These are phyloP conservation scores for Collybiopsis luxurians DNA, from an alignment of 768 basidiomycete species.

Conservation along the genomic window DNA sequence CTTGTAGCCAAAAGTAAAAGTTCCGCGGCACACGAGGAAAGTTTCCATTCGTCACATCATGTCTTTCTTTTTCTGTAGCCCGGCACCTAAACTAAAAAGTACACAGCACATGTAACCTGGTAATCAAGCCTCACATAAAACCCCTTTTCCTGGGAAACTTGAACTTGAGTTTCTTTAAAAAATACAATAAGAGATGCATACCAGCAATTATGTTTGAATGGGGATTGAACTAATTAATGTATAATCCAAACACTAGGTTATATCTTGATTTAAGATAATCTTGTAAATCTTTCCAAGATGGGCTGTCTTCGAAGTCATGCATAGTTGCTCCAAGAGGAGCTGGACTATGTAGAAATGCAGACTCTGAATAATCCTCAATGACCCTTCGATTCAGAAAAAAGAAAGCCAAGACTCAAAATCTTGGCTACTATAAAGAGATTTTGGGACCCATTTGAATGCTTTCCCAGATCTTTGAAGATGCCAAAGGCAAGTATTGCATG, in stretches of 20 bases:
- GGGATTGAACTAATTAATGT: constrained; percentile 1
- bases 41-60: too few species aligned
- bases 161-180: neutral
- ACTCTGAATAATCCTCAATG: constrained; percentile 16
- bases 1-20: too few species aligned
- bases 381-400: constrained; percentile 22
- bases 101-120: too few species aligned
- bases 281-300: constrained; percentile 18
- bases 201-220: constrained; percentile 27
- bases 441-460: constrained; percentile 17
- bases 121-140: constrained; percentile 25
- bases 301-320: constrained; percentile 23
- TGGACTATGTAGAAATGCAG: constrained; percentile 16
- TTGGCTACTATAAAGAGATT: constrained; percentile 20
- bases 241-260: neutral
- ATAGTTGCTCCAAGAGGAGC: constrained; percentile 8
- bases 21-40: too few species aligned
- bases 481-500: constrained; percentile 20
- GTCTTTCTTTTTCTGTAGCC: too few species aligned
- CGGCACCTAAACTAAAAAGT: too few species aligned
- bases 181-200: constrained; percentile 1
- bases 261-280: constrained; percentile 13
- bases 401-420: constrained; percentile 25
- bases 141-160: constrained; percentile 9
- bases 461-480: constrained; percentile 8